These are phyloP conservation scores for Macrophomina tecta DNA, from an alignment of 2,329 filamentous ascomycete genomes.

Conservation along the genomic window DNA sequence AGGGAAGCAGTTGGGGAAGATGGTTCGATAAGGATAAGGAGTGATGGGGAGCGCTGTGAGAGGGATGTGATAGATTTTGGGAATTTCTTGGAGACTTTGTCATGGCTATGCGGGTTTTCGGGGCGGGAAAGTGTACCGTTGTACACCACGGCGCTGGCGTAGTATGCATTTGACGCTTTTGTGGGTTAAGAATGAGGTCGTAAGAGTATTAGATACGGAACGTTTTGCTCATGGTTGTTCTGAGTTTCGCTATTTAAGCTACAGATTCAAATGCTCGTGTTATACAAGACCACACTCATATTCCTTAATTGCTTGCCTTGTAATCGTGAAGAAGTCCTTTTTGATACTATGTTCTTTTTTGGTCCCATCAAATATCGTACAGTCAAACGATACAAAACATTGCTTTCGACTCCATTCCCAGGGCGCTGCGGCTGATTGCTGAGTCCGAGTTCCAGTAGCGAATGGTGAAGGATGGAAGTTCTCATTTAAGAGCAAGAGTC, in stretches of 20 bases:
- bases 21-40: conserved; percentile 36
- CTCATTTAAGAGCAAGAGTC: neutral
- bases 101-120: neutral
- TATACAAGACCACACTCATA: neutral
- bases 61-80: neutral
- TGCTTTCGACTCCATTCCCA: neutral
- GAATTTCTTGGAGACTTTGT: neutral
- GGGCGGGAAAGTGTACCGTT: neutral
- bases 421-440: too few relatives aligned
- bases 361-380: conserved; percentile 3
- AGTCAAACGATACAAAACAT: neutral
- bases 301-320: neutral
- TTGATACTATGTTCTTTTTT: neutral
- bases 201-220: neutral
- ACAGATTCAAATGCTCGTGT: neutral
- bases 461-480: neutral
- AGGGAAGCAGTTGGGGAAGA: conserved; percentile 41
- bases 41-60: neutral
- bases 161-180: neutral
- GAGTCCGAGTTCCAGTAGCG: neutral
- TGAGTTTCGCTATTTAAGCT: neutral
- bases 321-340: neutral
- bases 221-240: neutral
- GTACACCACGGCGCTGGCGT: neutral
- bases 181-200: neutral